phyloP scores from a whole-genome alignment of 805 yeast species.

The Yamadazyma ubonensis region DNA sequence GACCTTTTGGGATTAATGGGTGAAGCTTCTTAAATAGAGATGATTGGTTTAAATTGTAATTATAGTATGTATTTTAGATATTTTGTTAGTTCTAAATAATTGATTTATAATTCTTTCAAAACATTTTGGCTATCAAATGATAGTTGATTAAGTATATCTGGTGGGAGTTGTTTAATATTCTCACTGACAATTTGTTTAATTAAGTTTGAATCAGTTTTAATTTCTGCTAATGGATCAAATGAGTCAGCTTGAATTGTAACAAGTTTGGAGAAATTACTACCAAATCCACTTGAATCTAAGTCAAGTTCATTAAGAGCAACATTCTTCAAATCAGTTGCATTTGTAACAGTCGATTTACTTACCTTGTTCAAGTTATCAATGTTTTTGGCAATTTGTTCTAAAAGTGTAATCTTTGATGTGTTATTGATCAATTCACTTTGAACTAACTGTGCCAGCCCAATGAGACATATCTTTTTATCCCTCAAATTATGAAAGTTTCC shows the following conservation, averaged over 20 bases:
- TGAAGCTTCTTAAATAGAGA: conserved; percentile 4
- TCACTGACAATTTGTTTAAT: conserved; percentile 27
- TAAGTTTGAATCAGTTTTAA: conserved; percentile 36
- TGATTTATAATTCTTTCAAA: conserved; percentile 10
- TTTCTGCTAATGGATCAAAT: conserved; percentile 67
- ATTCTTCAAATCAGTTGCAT: conserved; percentile 5
- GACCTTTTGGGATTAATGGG: conserved; percentile 8
- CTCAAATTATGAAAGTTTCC: conserved; percentile 47
- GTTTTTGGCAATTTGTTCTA: conserved; percentile 34
- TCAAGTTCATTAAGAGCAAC: conserved; percentile 50
- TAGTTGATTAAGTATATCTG: conserved; percentile 27
- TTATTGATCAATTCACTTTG: conserved; percentile 22
- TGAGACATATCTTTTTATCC: conserved; percentile 53
- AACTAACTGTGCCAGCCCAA: conserved; percentile 51
- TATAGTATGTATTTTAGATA: conserved; percentile 9
- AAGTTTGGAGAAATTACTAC: conserved; percentile 78
- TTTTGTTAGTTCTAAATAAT: conserved; percentile 1
- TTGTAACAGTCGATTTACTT: conserved; percentile 5
- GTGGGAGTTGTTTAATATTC: conserved; percentile 28
- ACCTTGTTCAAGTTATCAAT: conserved; percentile 29
- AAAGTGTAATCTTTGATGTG: conserved; percentile 25
- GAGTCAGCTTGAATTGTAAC: conserved; percentile 58
- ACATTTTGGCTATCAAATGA: conserved; percentile 18
- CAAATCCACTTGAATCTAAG: conserved; percentile 71
- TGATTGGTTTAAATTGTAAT: conserved; percentile 7